Evolutionary conservation across 331 rosid species (phyloP), one percentile per base, ranked within the genome.

Genomic region (Acacia concinna): DNA sequence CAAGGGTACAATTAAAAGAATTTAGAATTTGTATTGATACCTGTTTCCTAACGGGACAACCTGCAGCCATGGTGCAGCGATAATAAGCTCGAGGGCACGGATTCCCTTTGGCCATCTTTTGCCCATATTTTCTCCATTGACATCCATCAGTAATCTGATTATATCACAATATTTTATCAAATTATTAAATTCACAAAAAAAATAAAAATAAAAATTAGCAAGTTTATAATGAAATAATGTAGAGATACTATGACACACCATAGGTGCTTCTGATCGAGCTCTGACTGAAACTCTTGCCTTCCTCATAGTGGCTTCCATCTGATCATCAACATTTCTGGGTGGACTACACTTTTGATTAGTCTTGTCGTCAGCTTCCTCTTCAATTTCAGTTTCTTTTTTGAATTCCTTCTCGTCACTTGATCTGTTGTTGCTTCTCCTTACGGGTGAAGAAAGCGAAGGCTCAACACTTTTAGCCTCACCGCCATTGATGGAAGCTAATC

Each of bases 121-220:
- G 99, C 8, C 99, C 99, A 68, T 96, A 96, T 82, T 96, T 96
- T 38, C 99, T 77, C 99, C 98, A 96, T 82, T 96, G 99, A 38
- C 99, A 93, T 9, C 99, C 98, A 83, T 96, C 97, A 43, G 84
- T 84, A 27, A 96, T 88, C 99, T 96, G 68, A 28, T 34, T 30
- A 46, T 79, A 10, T n/a, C 10, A 79, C 51, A 60, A 44, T 62
- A 74, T 60, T 12, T 30, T 3, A 64, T 18, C 5, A 62, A 1
- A 9, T 62, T 15, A 62, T 30, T 14, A 6, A 31, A 31, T 56
- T 56, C 6, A 31, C 67, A 30, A 60, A 1, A 15, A 1, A 6
- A 30, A 63, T 14, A 60, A 1, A 15, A 1, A 6, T 14, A 63
- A 12, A 27, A 62, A 7, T 1, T 28, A 62, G 38, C 17, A 4